A percentile compares a stretch with the other conserved stretches of the same genome.
phyloP scores from a whole-genome alignment of 768 basidiomycete genomes.

The Pleurotus djamor region DNA sequence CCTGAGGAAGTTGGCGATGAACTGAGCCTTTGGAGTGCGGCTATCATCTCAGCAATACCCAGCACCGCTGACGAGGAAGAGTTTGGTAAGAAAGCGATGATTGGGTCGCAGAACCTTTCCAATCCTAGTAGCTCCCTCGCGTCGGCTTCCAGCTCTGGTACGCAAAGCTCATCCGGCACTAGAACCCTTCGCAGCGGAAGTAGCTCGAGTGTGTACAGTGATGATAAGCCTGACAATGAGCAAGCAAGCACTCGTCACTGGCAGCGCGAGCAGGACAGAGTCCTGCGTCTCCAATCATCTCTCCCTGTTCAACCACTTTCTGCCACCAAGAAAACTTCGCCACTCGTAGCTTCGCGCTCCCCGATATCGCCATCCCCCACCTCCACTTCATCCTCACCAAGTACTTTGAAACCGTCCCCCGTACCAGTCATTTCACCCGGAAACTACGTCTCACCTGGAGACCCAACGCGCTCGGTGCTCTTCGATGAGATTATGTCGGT shows the following conservation, averaged over 20 bases:
- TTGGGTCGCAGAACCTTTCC: constrained; percentile 5
- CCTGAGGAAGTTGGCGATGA: constrained; percentile 42
- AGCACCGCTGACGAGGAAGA: constrained; percentile 10
- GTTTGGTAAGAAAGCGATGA: constrained; percentile 17
- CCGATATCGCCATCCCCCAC: background rate
- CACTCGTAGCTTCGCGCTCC: background rate
- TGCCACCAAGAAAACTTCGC: background rate
- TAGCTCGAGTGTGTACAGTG: background rate
- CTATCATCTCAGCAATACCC: constrained; percentile 53
- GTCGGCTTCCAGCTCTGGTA: background rate
- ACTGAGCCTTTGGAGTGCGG: constrained; percentile 47
- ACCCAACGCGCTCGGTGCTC: constrained; percentile 11
- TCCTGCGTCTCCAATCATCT: background rate
- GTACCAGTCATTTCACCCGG: background rate
- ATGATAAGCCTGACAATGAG: background rate
- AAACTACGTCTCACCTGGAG: background rate
- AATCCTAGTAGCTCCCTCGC: constrained; percentile 3
- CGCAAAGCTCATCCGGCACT: background rate
- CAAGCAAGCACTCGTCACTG: background rate
- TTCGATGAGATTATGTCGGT: constrained; percentile 16
- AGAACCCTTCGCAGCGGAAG: background rate
- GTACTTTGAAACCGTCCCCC: constrained; percentile 4
- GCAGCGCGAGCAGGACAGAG: constrained; percentile 3
- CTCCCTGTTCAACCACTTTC: background rate
- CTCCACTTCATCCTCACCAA: background rate